Evolutionary conservation across 2,329 filamentous ascomycete species (phyloP), one percentile per base, ranked within the genome.

Genomic region (Ambrosiella xylebori): DNA sequence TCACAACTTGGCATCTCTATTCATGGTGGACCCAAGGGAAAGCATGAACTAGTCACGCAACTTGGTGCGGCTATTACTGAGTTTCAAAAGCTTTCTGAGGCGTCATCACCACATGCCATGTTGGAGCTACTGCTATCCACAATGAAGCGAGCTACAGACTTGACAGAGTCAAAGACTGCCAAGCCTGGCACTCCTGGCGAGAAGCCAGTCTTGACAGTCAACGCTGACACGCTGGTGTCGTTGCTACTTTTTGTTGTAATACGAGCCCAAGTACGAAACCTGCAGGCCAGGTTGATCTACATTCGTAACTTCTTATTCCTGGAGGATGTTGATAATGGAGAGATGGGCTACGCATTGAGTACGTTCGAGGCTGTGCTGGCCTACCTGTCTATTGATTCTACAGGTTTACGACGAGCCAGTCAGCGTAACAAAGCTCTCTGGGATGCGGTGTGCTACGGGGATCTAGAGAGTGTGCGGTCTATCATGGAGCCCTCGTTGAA

Each of bases 301-400:
- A 95, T 97, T 77, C 86, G 91, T 49, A 88, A 95, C 65, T 98
- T 96, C 66, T 93, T 96, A 63, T 98, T 95, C 69, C 90, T 95
- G 55, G 93, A 97, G 64, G 93, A 98, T 70, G 89, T 98, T 7
- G 93, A 98, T 63, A 94, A 83, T 61, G 93, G 93, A 54, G 93
- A 98, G 71, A 85, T 94, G 75, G 93, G 93, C 7, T 98, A 98
- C 69, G 90, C 91, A 0, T 71, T 98, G 55, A 97, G 91, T 69
- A 98, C 93, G 0, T 88, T 97, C 61, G 93, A 98, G 69, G 93
- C 89, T 6, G 93, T 98, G 0, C 71, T 98, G 39, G 83, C 88
- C 1, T 97, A 98, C 67, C 78, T 98, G 2, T 80, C 84, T 7
- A 80, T 83, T 61, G 90, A 95, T 66, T 95, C 91, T 0, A 82